phyloP scores from a whole-genome alignment of 169 alveolate species.

The Plasmodium inui region DNA sequence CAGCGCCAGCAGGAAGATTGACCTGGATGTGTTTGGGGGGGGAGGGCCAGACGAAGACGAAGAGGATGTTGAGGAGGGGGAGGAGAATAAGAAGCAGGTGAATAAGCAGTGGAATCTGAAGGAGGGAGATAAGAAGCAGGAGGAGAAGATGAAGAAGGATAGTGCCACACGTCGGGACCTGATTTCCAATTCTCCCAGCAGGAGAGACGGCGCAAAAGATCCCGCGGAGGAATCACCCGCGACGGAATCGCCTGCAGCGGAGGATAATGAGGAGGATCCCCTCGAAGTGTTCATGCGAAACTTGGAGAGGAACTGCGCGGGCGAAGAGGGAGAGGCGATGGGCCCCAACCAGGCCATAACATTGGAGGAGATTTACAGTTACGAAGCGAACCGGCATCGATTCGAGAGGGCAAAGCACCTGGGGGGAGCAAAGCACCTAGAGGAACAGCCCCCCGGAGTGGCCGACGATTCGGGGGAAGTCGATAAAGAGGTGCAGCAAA shows the following conservation, averaged over 20 bases:
- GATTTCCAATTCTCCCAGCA: not conserved
- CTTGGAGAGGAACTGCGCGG: conserved; percentile 10
- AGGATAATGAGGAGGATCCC: conserved; percentile 13
- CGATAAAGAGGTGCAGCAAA: not conserved
- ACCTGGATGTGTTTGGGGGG: not conserved
- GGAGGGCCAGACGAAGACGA: not conserved
- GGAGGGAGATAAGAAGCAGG: not conserved
- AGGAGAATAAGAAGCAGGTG: not conserved
- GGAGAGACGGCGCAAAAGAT: not conserved
- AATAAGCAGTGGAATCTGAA: not conserved
- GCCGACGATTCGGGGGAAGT: not conserved
- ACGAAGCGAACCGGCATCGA: conserved; percentile 8
- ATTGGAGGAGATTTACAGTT: conserved; percentile 45
- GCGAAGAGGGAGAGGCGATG: not conserved
- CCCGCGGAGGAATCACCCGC: not conserved
- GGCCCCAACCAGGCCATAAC: conserved; percentile 20
- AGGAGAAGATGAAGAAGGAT: not conserved
- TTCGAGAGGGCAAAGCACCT: not conserved
- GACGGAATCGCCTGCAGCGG: not conserved
- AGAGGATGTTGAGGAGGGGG: not conserved
- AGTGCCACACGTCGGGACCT: not conserved
- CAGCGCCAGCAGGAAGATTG: not conserved
- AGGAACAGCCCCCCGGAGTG: not conserved
- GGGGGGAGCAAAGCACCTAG: not conserved
- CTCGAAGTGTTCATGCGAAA: conserved; percentile 44